Evolutionary conservation across 1,284 basidiomycete species (phyloP), one percentile per base, ranked within the genome.

Genomic region (Puccinia triticina): DNA sequence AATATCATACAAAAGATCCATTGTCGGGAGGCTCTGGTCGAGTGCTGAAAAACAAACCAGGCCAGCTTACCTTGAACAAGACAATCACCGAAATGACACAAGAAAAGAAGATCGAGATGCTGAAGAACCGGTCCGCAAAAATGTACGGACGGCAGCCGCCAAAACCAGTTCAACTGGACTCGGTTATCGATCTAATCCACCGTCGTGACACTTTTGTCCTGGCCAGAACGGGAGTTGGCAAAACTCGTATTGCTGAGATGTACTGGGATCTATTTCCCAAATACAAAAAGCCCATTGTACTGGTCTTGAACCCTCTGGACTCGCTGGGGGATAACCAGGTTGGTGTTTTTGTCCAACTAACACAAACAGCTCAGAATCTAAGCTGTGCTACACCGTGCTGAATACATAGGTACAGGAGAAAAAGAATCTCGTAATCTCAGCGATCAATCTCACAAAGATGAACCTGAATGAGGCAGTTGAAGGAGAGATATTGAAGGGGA

Each of bases 271-370:
- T n/a, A n/a, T n/a, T n/a, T n/a, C n/a, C n/a, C 40, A 37, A 43
- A 46, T 46, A 46, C 10, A 37, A 40, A 46, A 67, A 67, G 29
- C 32, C 64, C 2, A 67, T 67, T 40, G 64, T 67, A 7, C 18
- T 67, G 40, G 64, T 67, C 21, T 46, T 67, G n/a, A 67, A 67
- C 64, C 40, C 37, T 7, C 64, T 67, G 32, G 64, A 67, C 40
- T 67, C 64, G 5, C 40, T 67, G 3, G 64, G 64, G 7, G 64
- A 67, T 21, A 67, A 67, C 21, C 64, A 67, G 34, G 64, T 67
- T 2, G 11, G 34, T 46, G 5, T 4, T 40, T 59, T 59, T 7
- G 21, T 8, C n/a, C 5, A 67, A n/a, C 40, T 26, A 10, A 8
- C 40, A 40, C 34, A n/a, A 26, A 8, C 10, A 10, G n/a, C 26